Percentiles rank a stretch among this genome's conserved stretches.
phyloP scores from a whole-genome alignment of 495 filamentous ascomycete species.

The Xylaria acuta region DNA sequence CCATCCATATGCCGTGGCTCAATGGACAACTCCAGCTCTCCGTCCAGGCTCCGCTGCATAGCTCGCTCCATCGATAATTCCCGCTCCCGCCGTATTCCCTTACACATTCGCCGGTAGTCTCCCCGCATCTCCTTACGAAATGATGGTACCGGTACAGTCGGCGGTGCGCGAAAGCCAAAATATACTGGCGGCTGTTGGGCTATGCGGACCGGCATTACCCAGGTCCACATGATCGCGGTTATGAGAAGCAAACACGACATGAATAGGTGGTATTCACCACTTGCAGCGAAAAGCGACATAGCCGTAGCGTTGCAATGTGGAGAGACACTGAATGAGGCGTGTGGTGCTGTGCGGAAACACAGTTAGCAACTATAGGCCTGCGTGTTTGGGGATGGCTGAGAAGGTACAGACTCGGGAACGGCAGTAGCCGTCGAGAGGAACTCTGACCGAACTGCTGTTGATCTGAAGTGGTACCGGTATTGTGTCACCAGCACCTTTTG shows the following conservation, averaged over 20 bases:
- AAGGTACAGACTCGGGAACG: not conserved
- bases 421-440: not conserved
- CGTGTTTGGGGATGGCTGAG: not conserved
- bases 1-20: not conserved
- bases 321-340: not conserved
- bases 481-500: not conserved
- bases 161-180: not conserved
- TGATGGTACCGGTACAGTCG: not conserved
- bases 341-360: not conserved
- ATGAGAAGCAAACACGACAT: not conserved
- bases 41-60: not conserved
- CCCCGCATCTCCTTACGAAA: not conserved
- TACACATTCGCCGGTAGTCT: not conserved
- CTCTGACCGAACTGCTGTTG: not conserved
- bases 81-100: not conserved
- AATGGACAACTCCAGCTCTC: not conserved
- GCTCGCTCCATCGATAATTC: not conserved
- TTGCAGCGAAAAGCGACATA: not conserved
- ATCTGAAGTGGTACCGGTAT: not conserved
- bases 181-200: not conserved
- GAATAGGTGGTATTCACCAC: not conserved
- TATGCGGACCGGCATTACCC: not conserved
- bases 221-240: not conserved
- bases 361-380: not conserved
- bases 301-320: not conserved